Conservation (phyloP, 176 grass and related monocot species). For the Panicum miliaceum region DNA sequence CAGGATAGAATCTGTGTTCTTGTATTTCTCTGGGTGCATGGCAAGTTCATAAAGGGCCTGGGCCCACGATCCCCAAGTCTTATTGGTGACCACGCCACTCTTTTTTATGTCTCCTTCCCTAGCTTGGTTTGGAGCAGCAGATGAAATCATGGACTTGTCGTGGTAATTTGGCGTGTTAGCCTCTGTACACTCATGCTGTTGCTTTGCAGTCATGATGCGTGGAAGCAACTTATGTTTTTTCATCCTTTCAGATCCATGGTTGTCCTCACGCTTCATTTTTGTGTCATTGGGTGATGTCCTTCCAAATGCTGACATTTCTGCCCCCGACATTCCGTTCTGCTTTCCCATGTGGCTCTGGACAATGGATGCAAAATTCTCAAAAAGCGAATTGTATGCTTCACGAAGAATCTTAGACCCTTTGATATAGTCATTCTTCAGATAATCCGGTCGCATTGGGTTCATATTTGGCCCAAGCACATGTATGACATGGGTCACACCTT, state of each 20-base stretch:
- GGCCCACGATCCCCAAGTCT: constrained; percentile 82
- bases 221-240: constrained; percentile 68
- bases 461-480: constrained; percentile 97
- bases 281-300: constrained; percentile 35
- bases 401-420: constrained; percentile 78
- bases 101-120: constrained; percentile 49
- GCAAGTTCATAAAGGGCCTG: constrained; percentile 72
- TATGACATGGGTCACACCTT: constrained; percentile 95
- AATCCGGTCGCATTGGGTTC: constrained; percentile 90
- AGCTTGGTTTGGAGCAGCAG: constrained; percentile 38
- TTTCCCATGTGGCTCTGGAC: constrained; percentile 27
- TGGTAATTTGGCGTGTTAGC: neutral
- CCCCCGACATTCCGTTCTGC: constrained; percentile 20
- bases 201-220: constrained; percentile 16
- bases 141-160: constrained; percentile 29
- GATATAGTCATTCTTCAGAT: constrained; percentile 82
- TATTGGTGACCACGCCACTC: constrained; percentile 34
- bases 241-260: constrained; percentile 47
- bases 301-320: constrained; percentile 36
- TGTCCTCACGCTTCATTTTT: constrained; percentile 53
- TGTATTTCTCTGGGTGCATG: constrained; percentile 68
- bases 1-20: constrained; percentile 58
- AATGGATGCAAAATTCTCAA: constrained; percentile 72
- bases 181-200: constrained; percentile 23
- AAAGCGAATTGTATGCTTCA: constrained; percentile 81